Percentiles rank a stretch among this genome's conserved stretches.
phyloP scores from a whole-genome alignment of 257 asterid species.

The Primulina eburnea region DNA sequence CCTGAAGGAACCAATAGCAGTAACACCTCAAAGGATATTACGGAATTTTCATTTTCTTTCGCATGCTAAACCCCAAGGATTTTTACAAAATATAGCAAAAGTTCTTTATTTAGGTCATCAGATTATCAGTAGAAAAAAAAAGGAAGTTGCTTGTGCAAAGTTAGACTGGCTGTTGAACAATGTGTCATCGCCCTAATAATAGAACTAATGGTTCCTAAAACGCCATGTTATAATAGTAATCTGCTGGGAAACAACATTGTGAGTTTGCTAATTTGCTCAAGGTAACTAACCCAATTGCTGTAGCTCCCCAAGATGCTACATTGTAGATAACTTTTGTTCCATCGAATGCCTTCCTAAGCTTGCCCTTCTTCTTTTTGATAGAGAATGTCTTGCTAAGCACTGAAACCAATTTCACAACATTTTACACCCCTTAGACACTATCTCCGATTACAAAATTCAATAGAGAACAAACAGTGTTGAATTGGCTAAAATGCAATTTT shows the following conservation, averaged over 20 bases:
- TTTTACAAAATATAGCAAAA: no score
- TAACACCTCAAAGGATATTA: background rate
- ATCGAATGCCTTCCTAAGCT: slow-evolving; percentile 95
- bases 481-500: slow-evolving; percentile 5
- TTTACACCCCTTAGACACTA: slow-evolving; percentile 23
- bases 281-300: slow-evolving; percentile 86
- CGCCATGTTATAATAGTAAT: background rate
- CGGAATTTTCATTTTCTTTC: background rate
- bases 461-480: slow-evolving; percentile 2
- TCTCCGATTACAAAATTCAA: slow-evolving; percentile 9
- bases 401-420: slow-evolving; percentile 41
- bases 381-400: slow-evolving; percentile 96
- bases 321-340: slow-evolving; percentile 93
- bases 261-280: slow-evolving; percentile 17
- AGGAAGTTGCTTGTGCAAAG: background rate
- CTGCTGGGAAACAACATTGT: slow-evolving; percentile 10
- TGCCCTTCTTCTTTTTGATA: slow-evolving; percentile 75
- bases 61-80: background rate
- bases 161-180: slow-evolving; percentile 13
- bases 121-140: slow-evolving; percentile 9
- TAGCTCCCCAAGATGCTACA: slow-evolving; percentile 99
- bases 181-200: background rate
- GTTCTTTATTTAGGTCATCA: background rate
- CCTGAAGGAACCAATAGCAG: background rate
- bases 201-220: background rate